Conservation (phyloP, 257 asterid genomes). For the Solanum okadae region DNA sequence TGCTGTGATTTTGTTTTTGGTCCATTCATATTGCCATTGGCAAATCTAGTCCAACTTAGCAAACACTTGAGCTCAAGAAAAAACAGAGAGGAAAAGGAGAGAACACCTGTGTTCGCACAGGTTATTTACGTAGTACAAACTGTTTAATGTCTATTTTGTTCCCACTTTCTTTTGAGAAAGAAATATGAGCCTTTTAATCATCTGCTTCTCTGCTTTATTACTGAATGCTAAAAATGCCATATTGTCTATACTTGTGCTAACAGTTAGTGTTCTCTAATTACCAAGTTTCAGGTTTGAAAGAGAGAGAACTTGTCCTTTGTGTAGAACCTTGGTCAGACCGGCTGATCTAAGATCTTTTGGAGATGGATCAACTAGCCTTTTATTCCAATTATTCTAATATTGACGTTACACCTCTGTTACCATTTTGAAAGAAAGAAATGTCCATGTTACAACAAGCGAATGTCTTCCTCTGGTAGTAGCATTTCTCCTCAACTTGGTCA, state of each 20-base stretch:
- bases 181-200: neutral
- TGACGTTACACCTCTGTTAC: neutral
- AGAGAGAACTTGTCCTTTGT: constrained; percentile 81
- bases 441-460: neutral
- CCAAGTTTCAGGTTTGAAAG: constrained; percentile 61
- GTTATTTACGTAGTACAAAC: neutral
- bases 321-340: constrained; percentile 78
- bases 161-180: neutral
- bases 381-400: constrained; percentile 47
- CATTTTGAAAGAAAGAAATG: neutral
- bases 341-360: constrained; percentile 79
- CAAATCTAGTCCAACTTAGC: neutral
- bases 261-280: neutral
- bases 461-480: neutral
- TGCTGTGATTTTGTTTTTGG: neutral
- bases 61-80: neutral
- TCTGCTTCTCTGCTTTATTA: neutral
- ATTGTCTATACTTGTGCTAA: neutral
- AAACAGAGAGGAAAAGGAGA: neutral
- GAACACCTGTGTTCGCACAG: neutral
- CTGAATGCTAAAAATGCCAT: neutral
- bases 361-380: constrained; percentile 72
- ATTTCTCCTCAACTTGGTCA: neutral
- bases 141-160: neutral
- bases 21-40: neutral